A percentile compares a stretch with the other conserved stretches of the same genome.
Evolutionary conservation across 2,329 filamentous ascomycete species (phyloP).

Genomic region (Fusarium tupiense): DNA sequence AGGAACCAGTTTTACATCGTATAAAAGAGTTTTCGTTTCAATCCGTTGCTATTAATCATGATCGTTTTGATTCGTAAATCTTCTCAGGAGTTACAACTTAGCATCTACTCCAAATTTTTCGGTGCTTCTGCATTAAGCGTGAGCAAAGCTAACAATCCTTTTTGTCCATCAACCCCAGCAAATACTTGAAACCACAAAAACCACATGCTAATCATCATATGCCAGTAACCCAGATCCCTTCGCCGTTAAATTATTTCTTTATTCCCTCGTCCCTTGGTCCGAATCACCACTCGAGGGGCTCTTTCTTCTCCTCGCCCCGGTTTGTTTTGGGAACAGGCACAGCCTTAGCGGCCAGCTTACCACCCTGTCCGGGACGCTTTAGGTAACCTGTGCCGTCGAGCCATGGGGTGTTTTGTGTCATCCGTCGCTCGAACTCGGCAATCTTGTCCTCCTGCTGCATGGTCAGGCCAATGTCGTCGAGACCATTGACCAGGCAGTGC

Average conservation of each 20-base stretch:
- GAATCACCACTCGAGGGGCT: slow-evolving; percentile 87
- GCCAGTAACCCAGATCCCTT: slow-evolving; percentile 31
- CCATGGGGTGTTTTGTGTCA: slow-evolving; percentile 86
- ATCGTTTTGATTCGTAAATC: slow-evolving; percentile 17
- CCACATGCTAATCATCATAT: slow-evolving; percentile 38
- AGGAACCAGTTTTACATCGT: neutral
- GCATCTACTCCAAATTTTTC: slow-evolving; percentile 18
- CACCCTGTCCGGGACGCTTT: slow-evolving; percentile 64
- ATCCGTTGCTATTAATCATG: slow-evolving; percentile 9
- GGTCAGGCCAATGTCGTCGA: slow-evolving; percentile 95
- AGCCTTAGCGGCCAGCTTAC: slow-evolving; percentile 66
- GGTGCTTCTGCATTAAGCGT: slow-evolving; percentile 25
- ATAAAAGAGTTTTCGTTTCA: slow-evolving; percentile 15
- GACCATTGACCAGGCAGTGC: slow-evolving; percentile 91
- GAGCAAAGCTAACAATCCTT: slow-evolving; percentile 17
- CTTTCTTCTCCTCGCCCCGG: slow-evolving; percentile 81
- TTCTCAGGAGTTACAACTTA: slow-evolving; percentile 18
- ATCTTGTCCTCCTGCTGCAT: slow-evolving; percentile 95
- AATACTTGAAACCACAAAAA: slow-evolving; percentile 15
- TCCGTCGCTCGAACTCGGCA: slow-evolving; percentile 79
- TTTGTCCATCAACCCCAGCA: slow-evolving; percentile 19
- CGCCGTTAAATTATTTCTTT: slow-evolving; percentile 36
- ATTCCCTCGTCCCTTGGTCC: neutral
- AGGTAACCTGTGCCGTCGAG: slow-evolving; percentile 88
- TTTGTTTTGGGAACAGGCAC: slow-evolving; percentile 87